Conservation (phyloP, 306 rosid species). For the Albizia julibrissin region DNA sequence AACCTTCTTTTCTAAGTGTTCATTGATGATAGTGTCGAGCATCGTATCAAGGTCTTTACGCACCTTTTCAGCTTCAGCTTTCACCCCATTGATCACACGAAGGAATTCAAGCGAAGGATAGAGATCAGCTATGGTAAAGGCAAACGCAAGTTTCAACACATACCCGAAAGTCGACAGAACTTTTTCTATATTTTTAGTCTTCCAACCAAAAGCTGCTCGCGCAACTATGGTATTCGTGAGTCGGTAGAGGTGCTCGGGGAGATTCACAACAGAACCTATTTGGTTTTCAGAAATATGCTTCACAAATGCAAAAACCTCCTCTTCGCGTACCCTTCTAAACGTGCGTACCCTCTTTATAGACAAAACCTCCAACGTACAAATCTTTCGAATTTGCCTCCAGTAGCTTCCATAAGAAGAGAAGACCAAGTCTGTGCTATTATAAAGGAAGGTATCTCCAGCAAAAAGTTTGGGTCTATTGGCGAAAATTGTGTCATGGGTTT, state of each 20-base stretch:
- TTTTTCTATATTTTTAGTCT: neutral
- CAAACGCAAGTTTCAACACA: no score
- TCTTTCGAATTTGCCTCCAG: slow-evolving; percentile 1
- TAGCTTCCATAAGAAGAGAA: neutral
- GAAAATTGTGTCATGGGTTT: neutral
- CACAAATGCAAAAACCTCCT: neutral
- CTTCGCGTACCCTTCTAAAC: neutral
- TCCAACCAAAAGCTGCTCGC: neutral
- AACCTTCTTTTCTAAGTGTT: neutral
- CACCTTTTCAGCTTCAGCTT: neutral
- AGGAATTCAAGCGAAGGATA: neutral
- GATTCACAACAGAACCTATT: neutral
- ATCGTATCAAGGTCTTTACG: neutral
- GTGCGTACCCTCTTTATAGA: neutral
- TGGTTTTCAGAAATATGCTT: neutral
- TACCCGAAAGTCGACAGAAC: neutral
- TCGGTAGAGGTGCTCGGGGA: neutral
- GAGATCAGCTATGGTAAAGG: neutral
- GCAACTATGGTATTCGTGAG: neutral
- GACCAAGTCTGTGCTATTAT: neutral
- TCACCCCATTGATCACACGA: neutral
- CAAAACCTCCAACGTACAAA: neutral
- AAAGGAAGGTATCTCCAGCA: neutral
- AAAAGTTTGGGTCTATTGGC: neutral
- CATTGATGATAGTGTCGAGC: neutral